These are phyloP conservation scores for Gnetum montanum DNA, from an alignment of 75 land plant species.

Conservation along the genomic window DNA sequence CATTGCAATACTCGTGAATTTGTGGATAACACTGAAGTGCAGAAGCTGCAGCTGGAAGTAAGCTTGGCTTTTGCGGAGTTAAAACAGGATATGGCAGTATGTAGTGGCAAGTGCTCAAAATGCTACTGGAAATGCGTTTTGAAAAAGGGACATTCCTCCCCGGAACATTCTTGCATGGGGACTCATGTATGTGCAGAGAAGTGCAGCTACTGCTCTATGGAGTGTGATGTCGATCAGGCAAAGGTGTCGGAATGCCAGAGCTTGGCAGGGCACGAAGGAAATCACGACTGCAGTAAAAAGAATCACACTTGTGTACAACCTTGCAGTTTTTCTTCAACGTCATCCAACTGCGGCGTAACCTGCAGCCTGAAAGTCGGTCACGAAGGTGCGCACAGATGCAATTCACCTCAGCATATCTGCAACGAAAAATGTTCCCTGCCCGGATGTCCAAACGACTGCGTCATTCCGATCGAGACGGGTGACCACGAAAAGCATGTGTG, in stretches of 20 bases:
- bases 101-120: slow-evolving; percentile 17
- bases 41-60: slow-evolving; percentile 16
- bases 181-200: slow-evolving; percentile 5
- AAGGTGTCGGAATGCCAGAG: slow-evolving; percentile 8
- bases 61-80: slow-evolving; percentile 8
- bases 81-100: slow-evolving; percentile 12
- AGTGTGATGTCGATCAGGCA: slow-evolving; percentile 1
- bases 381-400: slow-evolving; percentile 17
- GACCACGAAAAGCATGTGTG: slow-evolving; percentile 10
- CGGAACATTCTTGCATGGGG: slow-evolving; percentile 27
- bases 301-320: not conserved
- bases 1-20: slow-evolving; percentile 14
- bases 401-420: slow-evolving; percentile 19
- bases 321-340: slow-evolving; percentile 10
- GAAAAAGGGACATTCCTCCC: slow-evolving; percentile 12
- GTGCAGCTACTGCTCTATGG: slow-evolving; percentile 5
- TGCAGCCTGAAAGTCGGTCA: slow-evolving; percentile 16
- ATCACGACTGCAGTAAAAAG: not conserved
- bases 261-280: slow-evolving; percentile 23
- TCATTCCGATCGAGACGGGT: slow-evolving; percentile 8
- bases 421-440: slow-evolving; percentile 13
- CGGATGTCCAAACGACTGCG: slow-evolving; percentile 13
- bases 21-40: slow-evolving; percentile 15
- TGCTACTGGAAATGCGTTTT: slow-evolving; percentile 22
- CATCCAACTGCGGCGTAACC: slow-evolving; percentile 4